Evolutionary conservation across 208 protist species (phyloP).

Genomic region (Crithidia bombi): DNA sequence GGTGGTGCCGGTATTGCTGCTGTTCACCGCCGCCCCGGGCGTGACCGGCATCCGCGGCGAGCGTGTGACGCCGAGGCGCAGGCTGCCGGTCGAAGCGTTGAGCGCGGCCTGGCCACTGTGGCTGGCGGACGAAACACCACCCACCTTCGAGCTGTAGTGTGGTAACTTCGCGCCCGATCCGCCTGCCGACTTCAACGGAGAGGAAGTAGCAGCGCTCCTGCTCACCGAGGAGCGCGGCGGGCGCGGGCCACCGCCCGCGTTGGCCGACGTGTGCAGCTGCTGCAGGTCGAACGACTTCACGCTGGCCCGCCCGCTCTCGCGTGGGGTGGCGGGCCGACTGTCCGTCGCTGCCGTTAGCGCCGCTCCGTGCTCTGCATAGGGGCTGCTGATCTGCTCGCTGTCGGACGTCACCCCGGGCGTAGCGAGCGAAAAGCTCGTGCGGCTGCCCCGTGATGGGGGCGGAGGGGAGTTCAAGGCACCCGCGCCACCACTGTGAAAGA

Average conservation of each 20-base stretch:
- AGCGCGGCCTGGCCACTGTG: not conserved
- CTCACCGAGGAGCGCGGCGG: not conserved
- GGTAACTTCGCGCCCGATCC: slow-evolving; percentile 1
- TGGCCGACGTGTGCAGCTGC: not conserved
- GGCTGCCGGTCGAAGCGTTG: slow-evolving; percentile 14
- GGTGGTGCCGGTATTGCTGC: not conserved
- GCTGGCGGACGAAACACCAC: not conserved
- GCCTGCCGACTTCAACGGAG: not conserved
- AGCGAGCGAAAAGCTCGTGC: not conserved
- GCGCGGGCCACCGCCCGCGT: not conserved
- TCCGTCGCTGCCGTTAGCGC: not conserved
- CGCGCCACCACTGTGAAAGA: not conserved
- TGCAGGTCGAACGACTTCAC: slow-evolving; percentile 19
- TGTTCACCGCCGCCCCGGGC: slow-evolving; percentile 7
- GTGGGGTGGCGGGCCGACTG: slow-evolving; percentile 3
- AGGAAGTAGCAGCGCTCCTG: not conserved
- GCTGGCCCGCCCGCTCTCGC: slow-evolving; percentile 6
- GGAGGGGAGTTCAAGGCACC: slow-evolving; percentile 6
- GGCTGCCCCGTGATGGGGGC: slow-evolving; percentile 1
- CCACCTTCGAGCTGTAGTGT: not conserved
- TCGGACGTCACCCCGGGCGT: not conserved
- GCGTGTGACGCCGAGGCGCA: slow-evolving; percentile 21
- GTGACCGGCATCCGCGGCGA: slow-evolving; percentile 17
- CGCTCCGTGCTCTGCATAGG: not conserved
- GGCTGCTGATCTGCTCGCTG: not conserved